Evolutionary conservation across 306 rosid genomes (phyloP).

Genomic region (Cucurbita argyrosperma): DNA sequence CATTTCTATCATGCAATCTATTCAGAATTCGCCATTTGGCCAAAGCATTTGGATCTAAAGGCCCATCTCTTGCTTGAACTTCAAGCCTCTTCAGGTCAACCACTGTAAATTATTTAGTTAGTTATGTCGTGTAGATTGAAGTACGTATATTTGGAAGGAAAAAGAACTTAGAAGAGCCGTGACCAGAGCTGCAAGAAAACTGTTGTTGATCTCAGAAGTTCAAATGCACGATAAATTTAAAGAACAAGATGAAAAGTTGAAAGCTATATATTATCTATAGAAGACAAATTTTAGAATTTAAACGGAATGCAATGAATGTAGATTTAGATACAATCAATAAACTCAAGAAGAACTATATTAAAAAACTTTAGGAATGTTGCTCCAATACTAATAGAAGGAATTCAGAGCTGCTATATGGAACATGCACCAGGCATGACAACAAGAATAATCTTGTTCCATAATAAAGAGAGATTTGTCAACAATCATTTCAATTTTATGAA

Average conservation of each 20-base stretch:
- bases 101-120: conserved; percentile 36
- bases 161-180: neutral
- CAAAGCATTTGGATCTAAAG: conserved; percentile 86
- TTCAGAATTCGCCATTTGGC: conserved; percentile 98
- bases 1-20: conserved; percentile 94
- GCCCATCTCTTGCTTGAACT: conserved; percentile 95
- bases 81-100: conserved; percentile 82
- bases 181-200: neutral
- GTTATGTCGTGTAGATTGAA: neutral
- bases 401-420: neutral
- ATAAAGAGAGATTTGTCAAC: neutral
- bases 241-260: neutral
- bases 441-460: neutral
- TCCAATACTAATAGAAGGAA: neutral
- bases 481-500: neutral
- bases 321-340: neutral
- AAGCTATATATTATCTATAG: neutral
- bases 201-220: neutral
- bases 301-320: neutral
- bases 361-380: neutral
- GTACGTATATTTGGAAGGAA: neutral
- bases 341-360: neutral
- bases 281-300: neutral
- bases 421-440: neutral
- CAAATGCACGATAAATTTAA: neutral